phyloP scores from a whole-genome alignment of 768 basidiomycete species.

The Termitomyces sp. region DNA sequence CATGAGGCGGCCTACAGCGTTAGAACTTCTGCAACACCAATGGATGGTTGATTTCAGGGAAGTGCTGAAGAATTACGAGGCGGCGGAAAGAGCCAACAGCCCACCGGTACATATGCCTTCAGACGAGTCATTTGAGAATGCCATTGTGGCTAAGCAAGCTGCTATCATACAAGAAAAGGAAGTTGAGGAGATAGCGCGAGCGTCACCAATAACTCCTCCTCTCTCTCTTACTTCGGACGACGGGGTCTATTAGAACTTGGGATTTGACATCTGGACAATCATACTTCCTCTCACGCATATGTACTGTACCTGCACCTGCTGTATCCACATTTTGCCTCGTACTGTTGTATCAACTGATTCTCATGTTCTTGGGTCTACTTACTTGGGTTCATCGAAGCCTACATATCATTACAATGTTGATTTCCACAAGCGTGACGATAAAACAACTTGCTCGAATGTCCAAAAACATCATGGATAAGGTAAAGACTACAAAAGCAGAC shows the following conservation, averaged over 20 bases:
- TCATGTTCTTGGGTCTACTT: not conserved
- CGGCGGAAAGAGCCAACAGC: conserved; percentile 53
- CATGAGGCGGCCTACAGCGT: conserved; percentile 76
- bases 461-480: not conserved
- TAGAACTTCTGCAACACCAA: conserved; percentile 80
- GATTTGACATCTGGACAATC: not conserved
- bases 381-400: not conserved
- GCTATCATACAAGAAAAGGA: conserved; percentile 59
- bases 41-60: conserved; percentile 89
- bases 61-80: conserved; percentile 65
- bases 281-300: not conserved
- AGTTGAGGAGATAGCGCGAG: conserved; percentile 50
- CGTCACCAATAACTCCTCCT: conserved; percentile 48
- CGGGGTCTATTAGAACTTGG: conserved; percentile 3
- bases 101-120: conserved; percentile 44
- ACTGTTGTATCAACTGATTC: not conserved
- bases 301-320: not conserved
- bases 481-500: conserved; percentile 4
- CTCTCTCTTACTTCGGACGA: conserved; percentile 23
- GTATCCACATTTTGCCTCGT: not conserved
- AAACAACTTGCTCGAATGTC: not conserved
- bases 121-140: conserved; percentile 49
- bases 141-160: conserved; percentile 55
- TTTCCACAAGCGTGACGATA: no score
- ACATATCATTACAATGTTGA: not conserved